phyloP scores from a whole-genome alignment of 2,329 filamentous ascomycete species.

The Dichotomopilus funicola region DNA sequence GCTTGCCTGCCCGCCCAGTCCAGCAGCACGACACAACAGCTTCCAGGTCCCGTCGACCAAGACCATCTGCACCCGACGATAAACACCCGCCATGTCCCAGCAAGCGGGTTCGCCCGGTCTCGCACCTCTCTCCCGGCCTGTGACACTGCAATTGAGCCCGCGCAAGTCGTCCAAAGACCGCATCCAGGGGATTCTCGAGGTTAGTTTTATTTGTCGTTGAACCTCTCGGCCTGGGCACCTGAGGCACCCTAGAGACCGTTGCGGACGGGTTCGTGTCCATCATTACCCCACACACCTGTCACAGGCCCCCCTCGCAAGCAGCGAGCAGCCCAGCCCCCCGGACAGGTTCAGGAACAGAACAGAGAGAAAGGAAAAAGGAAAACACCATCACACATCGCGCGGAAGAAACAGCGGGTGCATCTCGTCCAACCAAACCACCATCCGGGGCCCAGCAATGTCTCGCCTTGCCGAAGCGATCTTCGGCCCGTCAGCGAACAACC shows the following conservation, averaged over 20 bases:
- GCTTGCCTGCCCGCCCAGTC: no score
- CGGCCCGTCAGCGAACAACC: conserved; percentile 13
- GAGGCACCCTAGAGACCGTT: no score
- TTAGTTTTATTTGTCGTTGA: conserved; percentile 17
- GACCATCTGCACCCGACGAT: neutral
- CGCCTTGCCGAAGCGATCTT: conserved; percentile 17
- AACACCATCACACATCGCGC: no score
- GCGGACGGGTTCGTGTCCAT: no score
- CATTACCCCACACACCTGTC: no score
- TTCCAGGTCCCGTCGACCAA: no score
- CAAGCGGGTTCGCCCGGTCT: conserved; percentile 1
- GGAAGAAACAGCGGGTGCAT: no score
- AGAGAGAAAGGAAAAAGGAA: no score
- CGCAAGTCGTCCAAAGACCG: conserved; percentile 28
- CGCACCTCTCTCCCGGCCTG: neutral
- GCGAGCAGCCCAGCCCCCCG: no score
- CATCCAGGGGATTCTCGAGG: conserved; percentile 30
- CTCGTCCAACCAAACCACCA: neutral
- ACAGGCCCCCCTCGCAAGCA: no score
- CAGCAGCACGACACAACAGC: no score
- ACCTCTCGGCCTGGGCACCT: neutral
- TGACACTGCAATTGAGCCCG: conserved; percentile 13
- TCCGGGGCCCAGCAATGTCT: conserved; percentile 10
- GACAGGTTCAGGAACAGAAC: no score
- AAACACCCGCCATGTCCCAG: conserved; percentile 1